These are phyloP conservation scores for Styphnolobium japonicum DNA, from an alignment of 306 rosid species.

Conservation along the genomic window DNA sequence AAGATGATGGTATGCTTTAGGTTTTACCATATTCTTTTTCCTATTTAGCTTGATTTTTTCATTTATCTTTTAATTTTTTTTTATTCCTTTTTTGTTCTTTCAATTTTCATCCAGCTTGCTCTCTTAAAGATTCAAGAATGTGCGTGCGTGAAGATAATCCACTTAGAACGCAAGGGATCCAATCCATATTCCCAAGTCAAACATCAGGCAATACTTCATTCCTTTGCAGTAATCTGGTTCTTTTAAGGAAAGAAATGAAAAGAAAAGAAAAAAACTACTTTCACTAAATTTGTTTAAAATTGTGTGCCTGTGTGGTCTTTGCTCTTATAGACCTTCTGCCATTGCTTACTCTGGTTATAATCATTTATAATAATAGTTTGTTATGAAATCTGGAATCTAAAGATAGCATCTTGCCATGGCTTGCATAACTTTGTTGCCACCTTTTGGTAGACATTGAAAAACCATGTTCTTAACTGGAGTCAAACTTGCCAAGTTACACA, in stretches of 20 bases:
- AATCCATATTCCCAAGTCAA: constrained; percentile 34
- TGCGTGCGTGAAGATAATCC: constrained; percentile 31
- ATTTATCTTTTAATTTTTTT: not conserved
- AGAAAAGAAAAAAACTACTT: not conserved
- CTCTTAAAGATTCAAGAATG: constrained; percentile 46
- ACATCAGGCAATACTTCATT: constrained; percentile 55
- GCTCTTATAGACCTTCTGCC: not conserved
- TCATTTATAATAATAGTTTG: not conserved
- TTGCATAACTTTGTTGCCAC: constrained; percentile 1
- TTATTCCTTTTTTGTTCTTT: constrained; percentile 13
- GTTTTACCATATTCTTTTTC: not conserved
- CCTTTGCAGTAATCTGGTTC: constrained; percentile 25
- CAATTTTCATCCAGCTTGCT: constrained; percentile 47
- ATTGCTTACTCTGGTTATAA: constrained; percentile 6
- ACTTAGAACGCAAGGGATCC: constrained; percentile 35
- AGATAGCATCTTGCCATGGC: not conserved
- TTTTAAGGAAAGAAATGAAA: not conserved
- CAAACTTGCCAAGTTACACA: not conserved
- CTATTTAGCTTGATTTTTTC: not conserved
- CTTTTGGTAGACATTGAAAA: constrained; percentile 7
- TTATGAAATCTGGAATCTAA: not conserved
- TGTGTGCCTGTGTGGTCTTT: constrained; percentile 1
- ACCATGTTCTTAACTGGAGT: not conserved
- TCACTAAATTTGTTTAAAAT: not conserved
- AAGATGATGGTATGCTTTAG: constrained; percentile 70